Evolutionary conservation across 768 basidiomycete genomes (phyloP).

Genomic region (Ramaria rubella): DNA sequence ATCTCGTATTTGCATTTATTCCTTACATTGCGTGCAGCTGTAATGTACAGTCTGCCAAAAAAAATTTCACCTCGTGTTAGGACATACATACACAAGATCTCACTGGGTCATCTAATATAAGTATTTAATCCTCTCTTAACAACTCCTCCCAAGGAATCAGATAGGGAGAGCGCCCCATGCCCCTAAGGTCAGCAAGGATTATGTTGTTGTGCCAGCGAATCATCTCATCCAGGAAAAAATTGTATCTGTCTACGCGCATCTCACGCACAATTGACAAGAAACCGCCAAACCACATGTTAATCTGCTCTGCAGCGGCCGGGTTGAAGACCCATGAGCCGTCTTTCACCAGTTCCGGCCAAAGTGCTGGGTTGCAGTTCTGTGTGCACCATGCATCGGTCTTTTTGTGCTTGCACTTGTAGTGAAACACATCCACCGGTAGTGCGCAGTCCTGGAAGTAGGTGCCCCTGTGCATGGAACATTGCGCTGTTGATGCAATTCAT

Average conservation of each 20-base stretch:
- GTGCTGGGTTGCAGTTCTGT: slow-evolving; percentile 25
- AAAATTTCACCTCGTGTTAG: too few species aligned
- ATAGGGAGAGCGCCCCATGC: neutral
- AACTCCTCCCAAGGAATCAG: neutral
- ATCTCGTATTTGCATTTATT: too few species aligned
- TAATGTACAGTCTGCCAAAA: too few species aligned
- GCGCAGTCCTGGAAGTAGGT: slow-evolving; percentile 18
- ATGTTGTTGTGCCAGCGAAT: slow-evolving; percentile 23
- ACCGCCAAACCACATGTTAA: slow-evolving; percentile 33
- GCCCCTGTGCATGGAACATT: slow-evolving; percentile 17
- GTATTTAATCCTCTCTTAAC: too few species aligned
- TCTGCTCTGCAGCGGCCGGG: slow-evolving; percentile 31
- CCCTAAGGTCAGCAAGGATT: slow-evolving; percentile 3
- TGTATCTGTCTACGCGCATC: slow-evolving; percentile 11
- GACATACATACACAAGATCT: too few species aligned
- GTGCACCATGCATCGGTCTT: slow-evolving; percentile 22
- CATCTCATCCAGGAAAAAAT: slow-evolving; percentile 36
- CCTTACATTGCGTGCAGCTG: too few species aligned
- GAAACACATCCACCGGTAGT: slow-evolving; percentile 32
- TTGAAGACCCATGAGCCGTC: slow-evolving; percentile 30
- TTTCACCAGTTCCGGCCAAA: slow-evolving; percentile 24
- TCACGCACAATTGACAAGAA: slow-evolving; percentile 11
- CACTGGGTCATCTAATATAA: too few species aligned
- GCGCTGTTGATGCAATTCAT: slow-evolving; percentile 20
- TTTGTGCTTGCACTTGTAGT: slow-evolving; percentile 33